Conservation (phyloP, 2,329 filamentous ascomycete species). For the Tympanopsis confertula region DNA sequence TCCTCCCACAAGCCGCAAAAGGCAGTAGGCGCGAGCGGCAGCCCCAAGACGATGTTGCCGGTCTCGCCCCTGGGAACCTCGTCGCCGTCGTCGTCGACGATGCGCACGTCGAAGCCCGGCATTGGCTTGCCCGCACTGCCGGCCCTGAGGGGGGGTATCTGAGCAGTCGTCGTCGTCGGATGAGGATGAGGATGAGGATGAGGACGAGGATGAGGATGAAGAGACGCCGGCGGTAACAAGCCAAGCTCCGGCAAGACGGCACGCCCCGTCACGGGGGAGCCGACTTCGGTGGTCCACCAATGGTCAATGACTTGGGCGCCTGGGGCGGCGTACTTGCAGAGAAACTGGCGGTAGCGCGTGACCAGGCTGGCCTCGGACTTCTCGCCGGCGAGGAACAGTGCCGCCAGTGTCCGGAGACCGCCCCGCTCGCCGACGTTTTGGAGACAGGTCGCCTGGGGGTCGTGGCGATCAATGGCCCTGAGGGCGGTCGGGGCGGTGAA, state of each 20-base stretch:
- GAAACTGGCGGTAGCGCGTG: conserved; percentile 64
- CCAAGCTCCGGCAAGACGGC: neutral
- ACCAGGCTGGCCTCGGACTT: conserved; percentile 80
- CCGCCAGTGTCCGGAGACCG: conserved; percentile 61
- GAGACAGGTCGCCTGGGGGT: conserved; percentile 62
- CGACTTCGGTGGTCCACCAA: neutral
- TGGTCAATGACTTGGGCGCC: conserved; percentile 44
- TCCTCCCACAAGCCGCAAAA: conserved; percentile 81
- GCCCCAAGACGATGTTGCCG: conserved; percentile 81
- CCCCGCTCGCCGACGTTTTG: conserved; percentile 50
- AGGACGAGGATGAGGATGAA: too few species aligned
- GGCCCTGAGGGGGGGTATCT: conserved; percentile 37
- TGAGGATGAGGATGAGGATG: too few species aligned
- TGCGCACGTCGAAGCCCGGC: conserved; percentile 78
- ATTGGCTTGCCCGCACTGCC: conserved; percentile 84
- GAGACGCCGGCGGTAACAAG: conserved; percentile 10
- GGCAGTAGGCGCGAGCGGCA: conserved; percentile 74
- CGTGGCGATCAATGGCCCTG: conserved; percentile 75
- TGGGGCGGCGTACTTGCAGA: conserved; percentile 52
- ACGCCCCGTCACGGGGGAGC: neutral
- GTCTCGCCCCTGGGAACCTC: conserved; percentile 63
- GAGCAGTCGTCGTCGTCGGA: conserved; percentile 5
- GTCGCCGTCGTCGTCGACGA: conserved; percentile 70
- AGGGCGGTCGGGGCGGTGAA: conserved; percentile 84
- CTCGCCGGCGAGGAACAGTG: conserved; percentile 78